Evolutionary conservation across 495 filamentous ascomycete genomes (phyloP), one percentile per base, ranked within the genome.

Genomic region (Melanomma pulvis-pyrius): DNA sequence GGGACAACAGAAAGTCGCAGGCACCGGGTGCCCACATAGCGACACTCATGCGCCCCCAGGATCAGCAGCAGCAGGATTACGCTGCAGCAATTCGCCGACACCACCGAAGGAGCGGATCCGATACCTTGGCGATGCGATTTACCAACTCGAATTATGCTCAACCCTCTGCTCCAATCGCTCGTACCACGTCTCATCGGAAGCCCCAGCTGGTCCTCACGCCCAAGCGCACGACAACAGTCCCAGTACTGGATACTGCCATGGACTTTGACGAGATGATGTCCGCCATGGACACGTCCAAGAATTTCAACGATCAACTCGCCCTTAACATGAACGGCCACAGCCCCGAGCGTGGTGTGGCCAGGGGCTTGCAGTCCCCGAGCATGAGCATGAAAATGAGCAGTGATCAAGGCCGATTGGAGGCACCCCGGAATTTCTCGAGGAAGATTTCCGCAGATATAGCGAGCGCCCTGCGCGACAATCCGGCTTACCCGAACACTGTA

Each of bases 391-490:
- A 65, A 28, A 59, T 59, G 21, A 64, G 57, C 51, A 30, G 24
- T 12, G 63, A 67, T 22, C 39, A 61, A 8, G 21, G 46, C 26
- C 50, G 59, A n/a, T 22, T 57, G 0, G 55, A 67, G 26, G 49
- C 41, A 17, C 52, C 56, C 15, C 54, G 52, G 19, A 69, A 69
- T 36, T 71, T 73, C 65, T 62, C 52, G 19, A 26, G 72, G 1
- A 75, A 75, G 55, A 62, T 73, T 41, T 74, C 72, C 57, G 49
- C 52, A 13, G 74, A 74, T 28, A 49, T 65, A 13, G 19, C 54
- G 22, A 36, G 53, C 19, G 13, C 59, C 19, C 53, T 17, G 19
- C 48, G 50, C 25, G 26, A 61, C 21, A 9, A 47, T 4, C 19
- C 19, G 11, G 34, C 49, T 1, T 63, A 54, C 28, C 54, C 41